Evolutionary conservation across 2,329 filamentous ascomycete species (phyloP), one percentile per base, ranked within the genome.

Genomic region (Colletotrichum phormii): DNA sequence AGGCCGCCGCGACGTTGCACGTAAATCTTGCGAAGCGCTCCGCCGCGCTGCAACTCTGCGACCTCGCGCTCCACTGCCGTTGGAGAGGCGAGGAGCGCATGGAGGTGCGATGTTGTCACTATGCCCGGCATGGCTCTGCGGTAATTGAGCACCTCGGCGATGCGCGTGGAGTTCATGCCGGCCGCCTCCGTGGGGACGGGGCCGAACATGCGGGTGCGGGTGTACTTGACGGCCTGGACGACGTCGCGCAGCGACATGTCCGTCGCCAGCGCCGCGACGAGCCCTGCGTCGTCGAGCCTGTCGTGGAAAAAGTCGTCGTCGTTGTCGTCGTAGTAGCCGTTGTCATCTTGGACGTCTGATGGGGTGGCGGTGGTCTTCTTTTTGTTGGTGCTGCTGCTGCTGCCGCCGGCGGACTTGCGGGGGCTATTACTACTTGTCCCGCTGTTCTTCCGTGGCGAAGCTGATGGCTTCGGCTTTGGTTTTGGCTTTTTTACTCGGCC

Each of bases 51-150:
- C 46, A 94, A 84, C 76, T 90, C 87, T 4, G 89, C 91, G 24
- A 93, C 86, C 79, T 94, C 92, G 58, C 93, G 85, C 80, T 95
- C 93, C 1, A 90, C 90, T 1, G 84, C 85, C 0, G 92, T 93
- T 1, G 92, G 89, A 2, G 89, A 90, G 11, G 82, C 82, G 22
- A 65, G 61, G 57, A 93, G 85, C 1, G 91, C 88, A 74, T 92
- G 89, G 7, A 95, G 80, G 78, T 95, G 93, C 1, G 90, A 88
- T 24, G 91, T 80, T 0, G 90, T 92, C 5, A 93, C 89, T 26
- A 94, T 84, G 0, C 90, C 90, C 11, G 93, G 91, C 51, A 94
- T 80, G 15, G 81, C 81, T 37, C 81, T 82, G 22, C 92, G 86
- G 78, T 89, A 91, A 74, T 91, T 89, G 64, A 94, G 84, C 18